These are phyloP conservation scores for Xylariales sp. DNA, from an alignment of 2,329 filamentous ascomycete species.

Conservation along the genomic window DNA sequence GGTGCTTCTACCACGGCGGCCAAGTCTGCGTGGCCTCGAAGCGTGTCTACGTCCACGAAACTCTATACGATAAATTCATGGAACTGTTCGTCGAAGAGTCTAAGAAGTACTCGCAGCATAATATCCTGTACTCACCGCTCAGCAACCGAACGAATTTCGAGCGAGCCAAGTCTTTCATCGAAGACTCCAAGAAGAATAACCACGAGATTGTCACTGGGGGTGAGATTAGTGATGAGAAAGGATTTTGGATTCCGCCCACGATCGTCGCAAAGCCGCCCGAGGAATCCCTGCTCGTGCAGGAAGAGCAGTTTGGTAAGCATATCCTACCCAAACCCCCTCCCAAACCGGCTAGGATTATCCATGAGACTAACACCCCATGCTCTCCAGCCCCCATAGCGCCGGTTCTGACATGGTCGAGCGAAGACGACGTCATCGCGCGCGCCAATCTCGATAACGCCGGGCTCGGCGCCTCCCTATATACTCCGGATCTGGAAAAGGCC, in stretches of 20 bases:
- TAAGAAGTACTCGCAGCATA: conserved; percentile 56
- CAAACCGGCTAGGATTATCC: neutral
- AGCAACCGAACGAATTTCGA: conserved; percentile 75
- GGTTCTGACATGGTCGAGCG: conserved; percentile 68
- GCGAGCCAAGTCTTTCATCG: conserved; percentile 66
- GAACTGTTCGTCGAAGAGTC: conserved; percentile 56
- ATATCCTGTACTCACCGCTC: conserved; percentile 66
- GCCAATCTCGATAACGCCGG: conserved; percentile 92
- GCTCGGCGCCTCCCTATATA: conserved; percentile 78
- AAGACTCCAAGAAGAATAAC: conserved; percentile 65
- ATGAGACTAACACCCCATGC: neutral
- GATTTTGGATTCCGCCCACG: conserved; percentile 69
- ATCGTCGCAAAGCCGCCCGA: conserved; percentile 69
- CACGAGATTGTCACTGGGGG: conserved; percentile 65
- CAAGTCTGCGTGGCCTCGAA: conserved; percentile 69
- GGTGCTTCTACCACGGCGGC: conserved; percentile 64
- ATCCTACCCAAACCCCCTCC: no score
- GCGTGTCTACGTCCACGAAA: conserved; percentile 70
- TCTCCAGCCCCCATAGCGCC: conserved; percentile 69
- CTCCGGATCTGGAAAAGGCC: conserved; percentile 62
- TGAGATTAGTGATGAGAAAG: conserved; percentile 54
- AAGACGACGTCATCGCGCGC: conserved; percentile 68
- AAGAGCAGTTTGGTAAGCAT: conserved; percentile 68
- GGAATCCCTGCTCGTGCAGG: conserved; percentile 64
- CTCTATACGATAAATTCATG: conserved; percentile 67